phyloP scores from a whole-genome alignment of 2,329 filamentous ascomycete genomes.

The Sporothrix dimorphospora region DNA sequence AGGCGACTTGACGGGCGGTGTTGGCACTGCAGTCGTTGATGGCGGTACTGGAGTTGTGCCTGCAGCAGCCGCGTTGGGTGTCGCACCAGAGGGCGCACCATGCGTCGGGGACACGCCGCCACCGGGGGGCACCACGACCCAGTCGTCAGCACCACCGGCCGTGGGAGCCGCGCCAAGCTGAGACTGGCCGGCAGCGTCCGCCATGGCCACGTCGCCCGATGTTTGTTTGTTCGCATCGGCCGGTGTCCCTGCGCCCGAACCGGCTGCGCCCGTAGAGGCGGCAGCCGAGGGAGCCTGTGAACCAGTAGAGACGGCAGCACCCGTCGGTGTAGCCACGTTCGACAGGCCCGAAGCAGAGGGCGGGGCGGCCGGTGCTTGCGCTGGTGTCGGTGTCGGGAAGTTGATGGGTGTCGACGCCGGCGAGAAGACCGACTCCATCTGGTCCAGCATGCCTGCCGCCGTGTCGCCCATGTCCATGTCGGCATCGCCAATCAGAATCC shows the following conservation, averaged over 20 bases:
- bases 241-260: conserved; percentile 34
- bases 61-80: conserved; percentile 9
- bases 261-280: background rate
- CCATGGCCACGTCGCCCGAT: conserved; percentile 53
- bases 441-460: conserved; percentile 66
- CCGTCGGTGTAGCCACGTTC: conserved; percentile 57
- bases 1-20: conserved; percentile 11
- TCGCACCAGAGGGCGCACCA: conserved; percentile 7
- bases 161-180: conserved; percentile 37
- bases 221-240: conserved; percentile 41
- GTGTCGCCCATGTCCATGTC: conserved; percentile 68
- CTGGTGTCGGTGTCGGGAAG: conserved; percentile 61
- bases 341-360: conserved; percentile 50
- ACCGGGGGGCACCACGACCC: conserved; percentile 74
- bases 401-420: conserved; percentile 63
- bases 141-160: conserved; percentile 62
- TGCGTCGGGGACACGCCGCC: conserved; percentile 51
- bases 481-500: conserved; percentile 59
- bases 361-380: conserved; percentile 40
- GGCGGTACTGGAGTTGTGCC: background rate
- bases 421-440: conserved; percentile 67
- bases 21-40: background rate
- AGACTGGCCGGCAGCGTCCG: conserved; percentile 47
- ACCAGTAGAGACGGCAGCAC: conserved; percentile 51
- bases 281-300: background rate